A percentile compares a stretch with the other conserved stretches of the same genome.
Conservation (phyloP, 2,329 filamentous ascomycete species). For the Spiromastix sp. region DNA sequence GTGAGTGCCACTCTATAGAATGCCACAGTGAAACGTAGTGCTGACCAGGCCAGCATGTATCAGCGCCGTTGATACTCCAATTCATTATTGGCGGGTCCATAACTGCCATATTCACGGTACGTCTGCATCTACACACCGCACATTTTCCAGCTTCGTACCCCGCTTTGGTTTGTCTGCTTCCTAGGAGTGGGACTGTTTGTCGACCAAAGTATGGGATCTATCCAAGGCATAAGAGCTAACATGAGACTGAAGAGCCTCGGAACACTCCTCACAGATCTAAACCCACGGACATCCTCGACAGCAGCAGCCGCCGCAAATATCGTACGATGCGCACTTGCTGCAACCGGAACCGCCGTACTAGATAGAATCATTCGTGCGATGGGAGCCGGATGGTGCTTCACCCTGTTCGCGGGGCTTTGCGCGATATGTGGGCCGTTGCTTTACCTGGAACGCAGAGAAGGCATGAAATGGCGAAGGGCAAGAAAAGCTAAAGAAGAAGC, state of each 20-base stretch:
- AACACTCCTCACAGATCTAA: background rate
- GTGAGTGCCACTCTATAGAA: background rate
- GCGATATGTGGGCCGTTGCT: background rate
- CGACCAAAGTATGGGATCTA: no score
- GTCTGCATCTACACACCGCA: background rate
- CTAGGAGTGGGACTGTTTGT: no score
- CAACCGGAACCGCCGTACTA: constrained; percentile 1
- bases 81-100: constrained; percentile 1
- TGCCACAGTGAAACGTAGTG: background rate
- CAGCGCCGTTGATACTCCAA: background rate
- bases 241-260: background rate
- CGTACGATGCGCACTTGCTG: constrained; percentile 1
- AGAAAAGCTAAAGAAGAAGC: no score
- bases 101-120: constrained; percentile 1
- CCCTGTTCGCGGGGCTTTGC: background rate
- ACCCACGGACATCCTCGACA: background rate
- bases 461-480: background rate
- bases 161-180: no score
- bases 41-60: constrained; percentile 1
- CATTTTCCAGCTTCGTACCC: no score
- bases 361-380: background rate
- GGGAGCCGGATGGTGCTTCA: background rate
- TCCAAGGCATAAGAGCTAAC: no score
- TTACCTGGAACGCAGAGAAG: background rate
- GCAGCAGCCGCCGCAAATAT: background rate